Evolutionary conservation across 257 asterid genomes (phyloP).

Genomic region (Galeopsis tetrahit): DNA sequence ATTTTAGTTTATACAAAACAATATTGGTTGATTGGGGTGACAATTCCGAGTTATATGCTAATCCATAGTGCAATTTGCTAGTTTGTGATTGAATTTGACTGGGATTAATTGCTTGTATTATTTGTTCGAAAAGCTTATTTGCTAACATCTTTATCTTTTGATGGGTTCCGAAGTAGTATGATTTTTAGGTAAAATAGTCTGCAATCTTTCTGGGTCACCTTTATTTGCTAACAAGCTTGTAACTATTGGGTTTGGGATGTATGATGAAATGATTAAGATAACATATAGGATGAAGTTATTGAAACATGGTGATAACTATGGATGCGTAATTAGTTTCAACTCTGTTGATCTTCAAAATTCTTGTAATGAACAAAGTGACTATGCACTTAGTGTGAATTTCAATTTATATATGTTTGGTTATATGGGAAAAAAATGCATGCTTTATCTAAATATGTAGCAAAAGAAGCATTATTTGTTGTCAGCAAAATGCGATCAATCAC

Average conservation of each 20-base stretch:
- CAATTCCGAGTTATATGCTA: slow-evolving; percentile 7
- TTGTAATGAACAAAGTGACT: background rate
- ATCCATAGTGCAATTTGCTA: background rate
- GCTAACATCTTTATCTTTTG: background rate
- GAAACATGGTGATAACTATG: background rate
- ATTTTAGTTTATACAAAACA: slow-evolving; percentile 7
- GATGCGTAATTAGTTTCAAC: background rate
- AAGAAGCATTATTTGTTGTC: background rate
- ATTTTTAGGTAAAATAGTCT: background rate
- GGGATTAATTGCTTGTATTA: slow-evolving; percentile 4
- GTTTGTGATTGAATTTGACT: slow-evolving; percentile 15
- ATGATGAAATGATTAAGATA: background rate
- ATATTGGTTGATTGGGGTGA: background rate
- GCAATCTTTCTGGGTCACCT: background rate
- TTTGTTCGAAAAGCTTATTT: background rate
- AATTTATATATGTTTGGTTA: background rate
- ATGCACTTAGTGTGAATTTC: background rate
- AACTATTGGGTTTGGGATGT: slow-evolving; percentile 11
- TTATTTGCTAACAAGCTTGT: slow-evolving; percentile 3
- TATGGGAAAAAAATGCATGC: background rate
- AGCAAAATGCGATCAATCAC: background rate
- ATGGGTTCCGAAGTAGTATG: slow-evolving; percentile 13
- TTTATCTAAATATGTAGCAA: background rate
- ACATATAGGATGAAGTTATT: background rate
- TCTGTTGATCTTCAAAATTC: too few relatives aligned